Base-by-base conservation (phyloP, 768 basidiomycete genomes). In the Auricularia sp. region DNA sequence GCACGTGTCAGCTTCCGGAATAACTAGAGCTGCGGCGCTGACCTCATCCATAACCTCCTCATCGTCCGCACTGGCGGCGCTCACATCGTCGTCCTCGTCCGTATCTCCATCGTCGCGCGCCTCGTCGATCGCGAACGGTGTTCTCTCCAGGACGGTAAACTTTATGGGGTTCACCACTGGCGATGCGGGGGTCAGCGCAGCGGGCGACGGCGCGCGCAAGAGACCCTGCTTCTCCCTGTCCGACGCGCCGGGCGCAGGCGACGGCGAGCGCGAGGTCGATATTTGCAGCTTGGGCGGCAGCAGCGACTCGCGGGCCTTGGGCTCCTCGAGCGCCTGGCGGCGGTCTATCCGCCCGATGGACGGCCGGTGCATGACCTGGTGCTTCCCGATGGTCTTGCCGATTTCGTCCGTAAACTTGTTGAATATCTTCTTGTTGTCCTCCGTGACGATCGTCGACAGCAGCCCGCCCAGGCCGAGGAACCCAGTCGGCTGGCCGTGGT, bases 111-210 rank as follows among this genome's bases (percentile, higher is more conserved):
- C 90, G 64, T 92, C 91, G 62, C 86, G 88, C 3, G 87, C 91
- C 74, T 94, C 93, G 71, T 99, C 97, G 66, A 98, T 97, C n/a
- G 93, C 93, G 73, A 99, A 99, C 67, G 89, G 88, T 33, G 92
- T 93, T 53, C 96, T 80, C 72, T 96, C 91, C 88, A 95, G 88
- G 58, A 93, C 79, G 36, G 91, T 90, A 36, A 88, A 88, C 67
- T 84, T 89, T 61, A 88, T 90, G 0, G 86, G 87, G 69, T 87
- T 80, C 60, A 91, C 78, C 77, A 89, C 82, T 5, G 87, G 82
- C 72, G 68, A 69, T 18, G 72, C 71, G 10, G 67, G 68, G 14
- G 69, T 70, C 23, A 86, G 78, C 3, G 71, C 69, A 14, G 67
- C 71, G 43, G 70, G 70, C 23, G 66, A 70, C 63, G 70, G 67